Percentiles rank a stretch among this genome's conserved stretches.
Conservation (phyloP, 306 rosid species). For the Fagus sylvatica region DNA sequence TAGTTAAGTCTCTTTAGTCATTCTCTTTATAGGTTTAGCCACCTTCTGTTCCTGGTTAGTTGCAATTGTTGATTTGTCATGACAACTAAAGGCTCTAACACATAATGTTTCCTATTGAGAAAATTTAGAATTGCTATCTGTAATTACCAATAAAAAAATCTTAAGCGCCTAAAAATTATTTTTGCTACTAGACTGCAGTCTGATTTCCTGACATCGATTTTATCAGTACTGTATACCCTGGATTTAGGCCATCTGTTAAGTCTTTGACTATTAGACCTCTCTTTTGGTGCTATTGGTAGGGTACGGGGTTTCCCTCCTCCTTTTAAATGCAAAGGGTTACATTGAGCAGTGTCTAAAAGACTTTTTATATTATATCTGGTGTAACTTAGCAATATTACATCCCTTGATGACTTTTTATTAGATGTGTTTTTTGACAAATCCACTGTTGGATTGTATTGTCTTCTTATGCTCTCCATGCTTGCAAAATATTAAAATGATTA, state of each 20-base stretch:
- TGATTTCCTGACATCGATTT: background rate
- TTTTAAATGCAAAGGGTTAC: background rate
- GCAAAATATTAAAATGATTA: no score
- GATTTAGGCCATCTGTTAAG: background rate
- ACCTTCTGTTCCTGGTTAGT: conserved; percentile 1
- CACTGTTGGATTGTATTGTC: no score
- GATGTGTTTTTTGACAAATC: no score
- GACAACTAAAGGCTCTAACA: background rate
- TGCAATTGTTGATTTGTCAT: conserved; percentile 7
- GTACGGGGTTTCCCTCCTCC: background rate
- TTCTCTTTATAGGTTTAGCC: background rate
- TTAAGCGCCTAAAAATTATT: background rate
- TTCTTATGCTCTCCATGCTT: no score
- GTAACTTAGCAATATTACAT: no score
- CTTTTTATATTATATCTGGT: no score
- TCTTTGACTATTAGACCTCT: background rate
- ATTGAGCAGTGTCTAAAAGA: background rate
- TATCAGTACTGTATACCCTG: background rate
- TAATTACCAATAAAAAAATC: background rate
- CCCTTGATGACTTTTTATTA: no score
- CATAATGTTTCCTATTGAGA: background rate
- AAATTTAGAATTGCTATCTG: background rate
- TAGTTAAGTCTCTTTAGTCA: background rate
- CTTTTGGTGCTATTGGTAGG: background rate
- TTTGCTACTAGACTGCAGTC: background rate